Percentiles rank a stretch among this genome's conserved stretches.
These are phyloP conservation scores for Dendrostoma leiphaemia DNA, from an alignment of 2,329 filamentous ascomycete genomes.

Conservation along the genomic window DNA sequence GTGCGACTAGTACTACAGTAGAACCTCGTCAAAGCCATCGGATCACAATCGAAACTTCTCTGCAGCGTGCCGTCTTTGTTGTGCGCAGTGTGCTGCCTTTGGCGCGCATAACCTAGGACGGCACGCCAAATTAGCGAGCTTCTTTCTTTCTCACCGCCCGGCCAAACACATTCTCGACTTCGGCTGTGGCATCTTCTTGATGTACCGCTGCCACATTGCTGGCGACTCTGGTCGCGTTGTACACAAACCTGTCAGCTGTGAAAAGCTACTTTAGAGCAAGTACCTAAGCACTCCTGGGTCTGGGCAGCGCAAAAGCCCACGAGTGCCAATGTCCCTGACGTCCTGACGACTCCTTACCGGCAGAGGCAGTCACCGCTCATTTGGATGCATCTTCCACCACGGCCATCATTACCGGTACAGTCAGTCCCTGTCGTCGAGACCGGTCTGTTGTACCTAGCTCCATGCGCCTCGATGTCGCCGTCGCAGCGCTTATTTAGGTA, in stretches of 20 bases:
- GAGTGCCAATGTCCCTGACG: too few species aligned
- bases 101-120: not conserved
- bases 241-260: not conserved
- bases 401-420: not conserved
- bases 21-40: not conserved
- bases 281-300: too few species aligned
- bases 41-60: not conserved
- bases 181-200: not conserved
- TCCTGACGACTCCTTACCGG: not conserved
- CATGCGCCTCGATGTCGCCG: slow-evolving; percentile 5
- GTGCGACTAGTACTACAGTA: not conserved
- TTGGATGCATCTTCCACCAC: not conserved
- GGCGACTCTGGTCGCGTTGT: not conserved
- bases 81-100: not conserved
- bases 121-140: not conserved
- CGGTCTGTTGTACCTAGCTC: not conserved
- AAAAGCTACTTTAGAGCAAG: not conserved
- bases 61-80: not conserved
- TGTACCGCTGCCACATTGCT: not conserved
- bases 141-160: not conserved
- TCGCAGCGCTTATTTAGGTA: slow-evolving; percentile 12
- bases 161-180: not conserved
- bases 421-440: not conserved
- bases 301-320: too few species aligned
- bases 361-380: slow-evolving; percentile 11